Evolutionary conservation across 768 basidiomycete genomes (phyloP).

Genomic region (Rhizopogon roseolus): DNA sequence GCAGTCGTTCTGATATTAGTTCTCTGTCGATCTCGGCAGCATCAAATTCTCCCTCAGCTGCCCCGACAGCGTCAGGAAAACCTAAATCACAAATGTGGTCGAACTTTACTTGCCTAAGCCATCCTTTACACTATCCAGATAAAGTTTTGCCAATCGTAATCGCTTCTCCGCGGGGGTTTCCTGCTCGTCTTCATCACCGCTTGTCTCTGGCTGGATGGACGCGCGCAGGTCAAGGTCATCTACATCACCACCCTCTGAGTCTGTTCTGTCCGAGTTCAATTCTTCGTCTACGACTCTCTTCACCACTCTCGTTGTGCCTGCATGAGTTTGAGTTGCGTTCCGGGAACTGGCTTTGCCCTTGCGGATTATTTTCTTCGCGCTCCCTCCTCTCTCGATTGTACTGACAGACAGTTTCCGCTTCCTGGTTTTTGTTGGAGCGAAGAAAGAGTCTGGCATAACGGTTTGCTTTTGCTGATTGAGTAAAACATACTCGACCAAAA

Average conservation of each 20-base stretch:
- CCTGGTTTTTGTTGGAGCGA: slow-evolving; percentile 52
- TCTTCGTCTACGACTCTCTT: slow-evolving; percentile 50
- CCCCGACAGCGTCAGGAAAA: neutral
- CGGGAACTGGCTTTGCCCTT: slow-evolving; percentile 6
- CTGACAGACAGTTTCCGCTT: slow-evolving; percentile 55
- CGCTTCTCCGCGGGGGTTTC: slow-evolving; percentile 95
- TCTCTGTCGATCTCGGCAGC: slow-evolving; percentile 95
- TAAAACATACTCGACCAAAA: slow-evolving; percentile 9
- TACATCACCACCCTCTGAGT: slow-evolving; percentile 47
- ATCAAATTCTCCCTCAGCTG: slow-evolving; percentile 88
- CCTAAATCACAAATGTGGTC: neutral
- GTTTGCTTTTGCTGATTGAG: neutral
- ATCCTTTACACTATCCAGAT: slow-evolving; percentile 81
- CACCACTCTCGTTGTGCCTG: slow-evolving; percentile 14
- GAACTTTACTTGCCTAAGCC: slow-evolving; percentile 46
- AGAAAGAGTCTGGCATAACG: slow-evolving; percentile 81
- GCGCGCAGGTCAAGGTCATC: slow-evolving; percentile 74
- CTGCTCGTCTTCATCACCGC: slow-evolving; percentile 79
- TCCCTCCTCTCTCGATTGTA: slow-evolving; percentile 19
- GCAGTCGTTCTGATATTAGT: slow-evolving; percentile 82
- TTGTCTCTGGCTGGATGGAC: slow-evolving; percentile 50
- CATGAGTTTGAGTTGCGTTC: slow-evolving; percentile 13
- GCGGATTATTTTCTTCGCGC: slow-evolving; percentile 18
- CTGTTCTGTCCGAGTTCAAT: slow-evolving; percentile 56
- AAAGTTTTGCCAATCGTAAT: slow-evolving; percentile 84